Conservation (phyloP, 164 flowering plant genomes). For the Umbilicus rupestris region DNA sequence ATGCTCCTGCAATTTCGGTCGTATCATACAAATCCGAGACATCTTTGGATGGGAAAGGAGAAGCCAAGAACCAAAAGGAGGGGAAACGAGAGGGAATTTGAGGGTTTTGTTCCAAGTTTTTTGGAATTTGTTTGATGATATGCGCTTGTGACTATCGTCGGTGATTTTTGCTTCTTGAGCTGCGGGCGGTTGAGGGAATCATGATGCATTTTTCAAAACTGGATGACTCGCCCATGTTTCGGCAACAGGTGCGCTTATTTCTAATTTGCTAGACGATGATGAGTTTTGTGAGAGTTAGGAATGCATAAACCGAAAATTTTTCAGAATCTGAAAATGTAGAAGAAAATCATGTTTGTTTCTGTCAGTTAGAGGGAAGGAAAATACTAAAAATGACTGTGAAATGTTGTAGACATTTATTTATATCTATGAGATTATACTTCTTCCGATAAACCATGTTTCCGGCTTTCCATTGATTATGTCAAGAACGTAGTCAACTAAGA, state of each 20-base stretch:
- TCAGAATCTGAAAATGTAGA: too few relatives aligned
- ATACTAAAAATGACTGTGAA: too few relatives aligned
- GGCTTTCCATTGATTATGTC: too few relatives aligned
- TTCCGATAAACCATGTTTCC: too few relatives aligned
- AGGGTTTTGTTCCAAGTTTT: not conserved
- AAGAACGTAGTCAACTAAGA: too few relatives aligned
- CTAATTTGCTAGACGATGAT: not conserved
- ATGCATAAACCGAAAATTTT: too few relatives aligned
- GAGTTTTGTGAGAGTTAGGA: not conserved
- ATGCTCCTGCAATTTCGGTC: not conserved
- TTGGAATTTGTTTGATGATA: not conserved
- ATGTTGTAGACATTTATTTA: too few relatives aligned
- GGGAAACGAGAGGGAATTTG: not conserved
- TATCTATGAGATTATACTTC: too few relatives aligned
- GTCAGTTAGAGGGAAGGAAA: too few relatives aligned
- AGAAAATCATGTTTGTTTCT: not conserved
- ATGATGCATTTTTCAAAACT: conserved; percentile 36
- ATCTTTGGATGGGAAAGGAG: not conserved
- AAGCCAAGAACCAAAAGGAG: not conserved
- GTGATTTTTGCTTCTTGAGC: not conserved
- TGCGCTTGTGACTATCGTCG: not conserved
- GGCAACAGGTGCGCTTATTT: conserved; percentile 32
- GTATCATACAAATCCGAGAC: not conserved
- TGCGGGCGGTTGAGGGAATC: not conserved
- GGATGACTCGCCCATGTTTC: conserved; percentile 62